Conservation (phyloP, 345 rosid genomes). For the Camelina laxa region DNA sequence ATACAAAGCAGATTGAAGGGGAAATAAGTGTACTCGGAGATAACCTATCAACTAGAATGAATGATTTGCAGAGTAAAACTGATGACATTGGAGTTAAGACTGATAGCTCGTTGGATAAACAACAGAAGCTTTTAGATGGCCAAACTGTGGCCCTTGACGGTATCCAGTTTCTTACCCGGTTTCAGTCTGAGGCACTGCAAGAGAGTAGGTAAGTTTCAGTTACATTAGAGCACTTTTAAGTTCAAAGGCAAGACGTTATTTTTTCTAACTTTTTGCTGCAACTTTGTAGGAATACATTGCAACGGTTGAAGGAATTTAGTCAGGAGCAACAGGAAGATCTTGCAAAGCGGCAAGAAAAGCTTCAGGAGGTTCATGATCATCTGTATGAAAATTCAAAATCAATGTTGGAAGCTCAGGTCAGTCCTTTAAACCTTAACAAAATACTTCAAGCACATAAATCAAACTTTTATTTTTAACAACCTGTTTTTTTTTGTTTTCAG, state of each 20-base stretch:
- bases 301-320: constrained; percentile 61
- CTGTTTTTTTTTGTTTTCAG: constrained; percentile 41
- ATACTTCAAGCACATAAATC: background rate
- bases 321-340: constrained; percentile 72
- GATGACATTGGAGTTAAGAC: constrained; percentile 64
- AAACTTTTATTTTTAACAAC: background rate
- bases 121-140: constrained; percentile 66
- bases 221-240: background rate
- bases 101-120: constrained; percentile 68
- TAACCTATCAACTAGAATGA: constrained; percentile 57
- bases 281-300: constrained; percentile 58
- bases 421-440: background rate
- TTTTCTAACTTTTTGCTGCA: background rate
- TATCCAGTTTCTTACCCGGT: constrained; percentile 62
- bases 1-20: constrained; percentile 62
- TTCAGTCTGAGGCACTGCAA: constrained; percentile 74
- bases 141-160: constrained; percentile 72
- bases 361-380: constrained; percentile 68
- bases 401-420: constrained; percentile 77
- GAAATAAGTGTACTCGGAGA: constrained; percentile 62
- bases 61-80: constrained; percentile 59
- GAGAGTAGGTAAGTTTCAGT: constrained; percentile 65
- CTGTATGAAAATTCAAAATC: constrained; percentile 70
- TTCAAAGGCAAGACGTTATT: background rate
- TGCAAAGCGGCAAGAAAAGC: constrained; percentile 69